Conservation (phyloP, 305 asterid species). For the Withania somnifera region DNA sequence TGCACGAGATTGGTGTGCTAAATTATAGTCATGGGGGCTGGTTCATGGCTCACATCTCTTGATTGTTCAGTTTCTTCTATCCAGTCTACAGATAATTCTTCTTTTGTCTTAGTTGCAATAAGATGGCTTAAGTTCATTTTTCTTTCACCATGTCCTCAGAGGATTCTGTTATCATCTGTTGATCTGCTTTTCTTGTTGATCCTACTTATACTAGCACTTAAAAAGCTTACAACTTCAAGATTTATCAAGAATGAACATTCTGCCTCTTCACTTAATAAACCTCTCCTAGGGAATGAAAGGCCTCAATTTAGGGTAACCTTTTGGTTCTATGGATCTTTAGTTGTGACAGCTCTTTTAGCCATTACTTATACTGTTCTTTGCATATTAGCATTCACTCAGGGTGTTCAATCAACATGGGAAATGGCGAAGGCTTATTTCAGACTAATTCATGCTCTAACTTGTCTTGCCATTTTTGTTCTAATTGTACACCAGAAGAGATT, state of each 20-base stretch:
- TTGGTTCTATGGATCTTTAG: conserved; percentile 31
- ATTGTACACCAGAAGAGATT: conserved; percentile 41
- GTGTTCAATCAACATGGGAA: conserved; percentile 29
- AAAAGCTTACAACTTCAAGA: conserved; percentile 24
- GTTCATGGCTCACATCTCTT: conserved; percentile 39
- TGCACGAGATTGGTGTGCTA: conserved; percentile 3
- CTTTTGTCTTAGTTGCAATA: conserved; percentile 2
- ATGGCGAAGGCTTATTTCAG: conserved; percentile 25
- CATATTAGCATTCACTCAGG: conserved; percentile 25
- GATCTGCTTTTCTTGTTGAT: conserved; percentile 31
- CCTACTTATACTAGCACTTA: conserved; percentile 18
- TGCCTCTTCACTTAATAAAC: conserved; percentile 21
- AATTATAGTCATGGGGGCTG: conserved; percentile 1
- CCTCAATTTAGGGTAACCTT: conserved; percentile 17
- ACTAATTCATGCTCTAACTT: conserved; percentile 33
- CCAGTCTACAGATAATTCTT: conserved; percentile 14
- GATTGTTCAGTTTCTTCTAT: conserved; percentile 33
- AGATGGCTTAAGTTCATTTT: conserved; percentile 36
- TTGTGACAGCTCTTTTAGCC: conserved; percentile 30
- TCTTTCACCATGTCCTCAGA: conserved; percentile 50
- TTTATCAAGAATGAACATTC: conserved; percentile 14
- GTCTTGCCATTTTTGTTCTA: conserved; percentile 22
- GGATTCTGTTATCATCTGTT: conserved; percentile 33
- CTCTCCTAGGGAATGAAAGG: conserved; percentile 30
- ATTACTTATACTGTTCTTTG: conserved; percentile 15